Conservation (phyloP, 2,329 filamentous ascomycete species). For the Fusarium papillatum region DNA sequence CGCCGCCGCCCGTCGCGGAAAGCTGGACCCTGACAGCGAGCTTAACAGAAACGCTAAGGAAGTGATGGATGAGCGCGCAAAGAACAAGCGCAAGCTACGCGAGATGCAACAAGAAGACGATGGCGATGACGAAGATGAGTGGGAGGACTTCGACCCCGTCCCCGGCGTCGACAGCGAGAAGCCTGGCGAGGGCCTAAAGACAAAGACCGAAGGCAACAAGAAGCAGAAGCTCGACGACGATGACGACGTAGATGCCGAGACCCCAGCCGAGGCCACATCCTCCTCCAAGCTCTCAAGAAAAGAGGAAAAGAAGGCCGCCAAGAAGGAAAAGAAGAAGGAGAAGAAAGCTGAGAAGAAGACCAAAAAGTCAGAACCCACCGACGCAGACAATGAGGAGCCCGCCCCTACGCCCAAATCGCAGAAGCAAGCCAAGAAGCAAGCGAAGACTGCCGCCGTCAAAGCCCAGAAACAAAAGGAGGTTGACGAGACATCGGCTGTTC, state of each 20-base stretch:
- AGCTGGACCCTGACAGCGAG: slow-evolving; percentile 90
- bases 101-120: slow-evolving; percentile 68
- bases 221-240: slow-evolving; percentile 61
- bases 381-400: slow-evolving; percentile 46
- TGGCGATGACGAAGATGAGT: slow-evolving; percentile 59
- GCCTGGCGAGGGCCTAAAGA: slow-evolving; percentile 75
- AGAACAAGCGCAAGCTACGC: slow-evolving; percentile 85
- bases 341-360: slow-evolving; percentile 59
- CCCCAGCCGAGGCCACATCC: slow-evolving; percentile 59
- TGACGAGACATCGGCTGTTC: slow-evolving; percentile 21
- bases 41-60: slow-evolving; percentile 88
- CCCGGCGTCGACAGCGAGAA: slow-evolving; percentile 70
- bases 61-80: slow-evolving; percentile 84
- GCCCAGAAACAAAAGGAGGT: slow-evolving; percentile 35
- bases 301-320: slow-evolving; percentile 65
- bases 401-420: slow-evolving; percentile 39
- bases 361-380: slow-evolving; percentile 54
- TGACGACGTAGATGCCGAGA: slow-evolving; percentile 40
- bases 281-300: slow-evolving; percentile 63
- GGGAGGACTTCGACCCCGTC: slow-evolving; percentile 58
- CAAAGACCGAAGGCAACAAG: slow-evolving; percentile 64
- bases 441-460: slow-evolving; percentile 31
- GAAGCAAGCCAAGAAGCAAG: slow-evolving; percentile 47
- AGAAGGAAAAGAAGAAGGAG: slow-evolving; percentile 60
- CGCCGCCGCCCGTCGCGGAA: slow-evolving; percentile 84